phyloP scores from a whole-genome alignment of 1,284 basidiomycete genomes.

The Austroboletus novae-zelandiae region DNA sequence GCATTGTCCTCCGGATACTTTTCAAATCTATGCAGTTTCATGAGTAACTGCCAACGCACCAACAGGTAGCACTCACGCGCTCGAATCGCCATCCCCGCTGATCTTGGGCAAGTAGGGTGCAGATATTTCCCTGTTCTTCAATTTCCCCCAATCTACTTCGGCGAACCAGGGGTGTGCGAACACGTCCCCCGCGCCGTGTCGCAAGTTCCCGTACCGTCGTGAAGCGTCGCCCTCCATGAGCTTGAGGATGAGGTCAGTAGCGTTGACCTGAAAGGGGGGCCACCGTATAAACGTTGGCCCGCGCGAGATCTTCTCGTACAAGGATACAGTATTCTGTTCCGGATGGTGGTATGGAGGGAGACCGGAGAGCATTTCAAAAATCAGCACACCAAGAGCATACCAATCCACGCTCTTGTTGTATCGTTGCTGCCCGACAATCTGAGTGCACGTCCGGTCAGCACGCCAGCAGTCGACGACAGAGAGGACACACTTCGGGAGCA shows the following conservation, averaged over 20 bases:
- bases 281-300: slow-evolving; percentile 83
- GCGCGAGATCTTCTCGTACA: slow-evolving; percentile 81
- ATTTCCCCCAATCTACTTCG: slow-evolving; percentile 93
- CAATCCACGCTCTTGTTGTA: slow-evolving; percentile 99
- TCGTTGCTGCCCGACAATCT: slow-evolving; percentile 86
- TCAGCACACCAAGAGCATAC: slow-evolving; percentile 96
- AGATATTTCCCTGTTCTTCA: slow-evolving; percentile 85
- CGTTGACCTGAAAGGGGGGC: slow-evolving; percentile 84
- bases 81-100: slow-evolving; percentile 82
- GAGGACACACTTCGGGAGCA: slow-evolving; percentile 71
- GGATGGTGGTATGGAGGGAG: slow-evolving; percentile 76
- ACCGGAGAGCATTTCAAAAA: slow-evolving; percentile 96
- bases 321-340: slow-evolving; percentile 59
- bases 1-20: slow-evolving; percentile 72
- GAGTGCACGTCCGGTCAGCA: not conserved
- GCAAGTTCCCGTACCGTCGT: slow-evolving; percentile 91
- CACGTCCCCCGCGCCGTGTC: slow-evolving; percentile 91
- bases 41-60: not conserved
- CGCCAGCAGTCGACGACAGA: not conserved
- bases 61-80: slow-evolving; percentile 64
- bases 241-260: slow-evolving; percentile 87
- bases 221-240: slow-evolving; percentile 90
- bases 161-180: slow-evolving; percentile 96
- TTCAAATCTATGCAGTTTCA: slow-evolving; percentile 55
- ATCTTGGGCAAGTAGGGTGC: slow-evolving; percentile 96